phyloP scores from a whole-genome alignment of 345 rosid genomes.

The Raphanus sativus region DNA sequence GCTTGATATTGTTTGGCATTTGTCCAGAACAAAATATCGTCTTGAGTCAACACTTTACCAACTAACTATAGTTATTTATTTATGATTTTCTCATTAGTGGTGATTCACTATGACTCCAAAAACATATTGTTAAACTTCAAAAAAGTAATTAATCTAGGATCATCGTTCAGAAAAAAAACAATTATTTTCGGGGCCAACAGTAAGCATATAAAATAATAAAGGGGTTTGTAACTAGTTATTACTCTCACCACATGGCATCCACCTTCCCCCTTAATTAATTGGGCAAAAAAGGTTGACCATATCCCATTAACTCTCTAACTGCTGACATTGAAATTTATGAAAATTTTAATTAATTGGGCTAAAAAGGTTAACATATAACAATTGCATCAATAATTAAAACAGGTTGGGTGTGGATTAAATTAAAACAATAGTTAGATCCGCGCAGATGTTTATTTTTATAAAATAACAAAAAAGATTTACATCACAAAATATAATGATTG shows the following conservation, averaged over 20 bases:
- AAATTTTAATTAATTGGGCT: too few species aligned
- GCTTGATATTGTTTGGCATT: neutral
- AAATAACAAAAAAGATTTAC: too few species aligned
- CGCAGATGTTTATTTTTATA: too few species aligned
- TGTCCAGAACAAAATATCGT: neutral
- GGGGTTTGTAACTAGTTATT: constrained; percentile 19
- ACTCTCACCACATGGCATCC: constrained; percentile 26
- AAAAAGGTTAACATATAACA: too few species aligned
- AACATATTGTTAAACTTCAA: neutral
- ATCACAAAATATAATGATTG: too few species aligned
- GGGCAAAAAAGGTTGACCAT: constrained; percentile 21
- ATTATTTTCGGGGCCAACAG: neutral
- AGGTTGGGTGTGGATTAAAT: too few species aligned
- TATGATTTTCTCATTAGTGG: neutral
- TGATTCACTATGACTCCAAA: neutral
- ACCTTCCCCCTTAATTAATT: constrained; percentile 13
- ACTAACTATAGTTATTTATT: neutral
- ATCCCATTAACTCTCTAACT: neutral
- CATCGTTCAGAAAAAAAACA: neutral
- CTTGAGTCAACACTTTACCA: constrained; percentile 6
- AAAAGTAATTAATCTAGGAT: neutral
- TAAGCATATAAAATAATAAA: neutral
- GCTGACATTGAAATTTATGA: neutral
- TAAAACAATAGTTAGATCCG: too few species aligned
- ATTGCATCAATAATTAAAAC: too few species aligned